Percentiles rank a stretch among this genome's conserved stretches.
These are phyloP conservation scores for Solanum hybrid DNA, from an alignment of 305 asterid genomes.

Conservation along the genomic window DNA sequence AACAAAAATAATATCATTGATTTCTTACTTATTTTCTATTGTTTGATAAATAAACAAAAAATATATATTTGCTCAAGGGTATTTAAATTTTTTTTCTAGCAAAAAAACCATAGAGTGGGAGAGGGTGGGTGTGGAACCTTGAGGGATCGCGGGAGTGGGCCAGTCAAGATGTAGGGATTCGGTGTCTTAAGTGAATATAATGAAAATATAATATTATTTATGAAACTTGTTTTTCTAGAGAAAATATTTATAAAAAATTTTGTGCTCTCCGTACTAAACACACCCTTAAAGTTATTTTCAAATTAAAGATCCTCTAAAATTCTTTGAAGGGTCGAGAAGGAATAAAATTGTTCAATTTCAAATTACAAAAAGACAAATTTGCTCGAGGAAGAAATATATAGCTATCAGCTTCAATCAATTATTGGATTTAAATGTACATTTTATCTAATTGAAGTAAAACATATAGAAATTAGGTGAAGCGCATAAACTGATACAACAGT, in stretches of 20 bases:
- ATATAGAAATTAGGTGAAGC: not conserved
- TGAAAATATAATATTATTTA: no score
- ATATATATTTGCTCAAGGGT: not conserved
- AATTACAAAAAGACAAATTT: not conserved
- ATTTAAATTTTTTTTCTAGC: not conserved
- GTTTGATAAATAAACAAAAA: not conserved
- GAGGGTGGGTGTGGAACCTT: not conserved
- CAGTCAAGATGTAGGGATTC: not conserved
- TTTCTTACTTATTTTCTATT: no score
- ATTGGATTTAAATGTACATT: not conserved
- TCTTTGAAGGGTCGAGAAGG: not conserved
- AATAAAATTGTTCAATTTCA: not conserved
- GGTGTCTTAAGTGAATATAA: not conserved
- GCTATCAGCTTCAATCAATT: not conserved
- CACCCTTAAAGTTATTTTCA: not conserved
- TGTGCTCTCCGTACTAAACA: not conserved
- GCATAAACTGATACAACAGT: not conserved
- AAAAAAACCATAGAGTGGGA: not conserved
- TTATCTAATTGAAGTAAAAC: not conserved
- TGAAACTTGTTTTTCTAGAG: not conserved
- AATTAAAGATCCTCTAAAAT: not conserved
- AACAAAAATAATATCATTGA: not conserved
- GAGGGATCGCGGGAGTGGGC: not conserved
- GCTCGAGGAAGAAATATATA: not conserved
- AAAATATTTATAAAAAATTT: not conserved